phyloP scores from a whole-genome alignment of 257 asterid species.

The Solanum megistacrolobum region DNA sequence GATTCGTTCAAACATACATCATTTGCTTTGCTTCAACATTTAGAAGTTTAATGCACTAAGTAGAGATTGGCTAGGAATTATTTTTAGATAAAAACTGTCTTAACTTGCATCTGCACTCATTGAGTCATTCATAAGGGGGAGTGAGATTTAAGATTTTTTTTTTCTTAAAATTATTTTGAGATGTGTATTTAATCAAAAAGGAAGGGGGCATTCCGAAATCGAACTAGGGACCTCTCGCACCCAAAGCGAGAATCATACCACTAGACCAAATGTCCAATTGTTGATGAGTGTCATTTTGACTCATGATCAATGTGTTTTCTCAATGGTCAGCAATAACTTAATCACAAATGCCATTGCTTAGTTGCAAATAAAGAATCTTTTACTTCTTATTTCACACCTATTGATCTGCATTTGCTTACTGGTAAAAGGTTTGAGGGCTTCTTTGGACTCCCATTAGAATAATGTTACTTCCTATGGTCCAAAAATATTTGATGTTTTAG shows the following conservation, averaged over 20 bases:
- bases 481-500: not conserved
- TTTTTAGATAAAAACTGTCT: not conserved
- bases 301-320: not conserved
- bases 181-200: not conserved
- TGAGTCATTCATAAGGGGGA: not conserved
- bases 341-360: not conserved
- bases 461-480: not conserved
- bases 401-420: not conserved
- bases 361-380: not conserved
- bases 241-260: conserved; percentile 82
- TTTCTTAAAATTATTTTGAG: not conserved
- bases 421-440: not conserved
- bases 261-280: conserved; percentile 61
- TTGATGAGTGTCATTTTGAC: not conserved
- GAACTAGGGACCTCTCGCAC: conserved; percentile 74
- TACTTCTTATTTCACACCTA: not conserved
- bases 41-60: not conserved
- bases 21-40: not conserved
- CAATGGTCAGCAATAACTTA: not conserved
- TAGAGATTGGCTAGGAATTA: not conserved
- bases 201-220: conserved; percentile 67
- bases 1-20: not conserved
- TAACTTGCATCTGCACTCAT: not conserved
- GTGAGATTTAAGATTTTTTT: not conserved
- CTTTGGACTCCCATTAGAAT: not conserved